Conservation (phyloP, 2,329 filamentous ascomycete species). For the Parascedosporium putredinis region DNA sequence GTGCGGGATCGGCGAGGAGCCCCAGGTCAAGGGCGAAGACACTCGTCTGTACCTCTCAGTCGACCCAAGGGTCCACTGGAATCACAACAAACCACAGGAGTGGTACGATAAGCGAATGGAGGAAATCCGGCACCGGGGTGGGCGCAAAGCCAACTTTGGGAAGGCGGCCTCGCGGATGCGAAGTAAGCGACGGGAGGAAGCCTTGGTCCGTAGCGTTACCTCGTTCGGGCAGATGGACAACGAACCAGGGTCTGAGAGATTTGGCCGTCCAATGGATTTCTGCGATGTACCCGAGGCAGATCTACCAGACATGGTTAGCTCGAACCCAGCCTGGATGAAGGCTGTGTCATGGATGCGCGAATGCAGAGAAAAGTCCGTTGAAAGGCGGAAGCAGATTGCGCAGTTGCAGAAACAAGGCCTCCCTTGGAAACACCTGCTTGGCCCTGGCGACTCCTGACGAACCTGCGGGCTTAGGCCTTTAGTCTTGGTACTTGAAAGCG, state of each 20-base stretch:
- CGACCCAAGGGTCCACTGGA: conserved; percentile 41
- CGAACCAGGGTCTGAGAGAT: conserved; percentile 15
- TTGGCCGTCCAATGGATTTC: conserved; percentile 23
- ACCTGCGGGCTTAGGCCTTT: not conserved
- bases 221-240: conserved; percentile 10
- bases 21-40: not conserved
- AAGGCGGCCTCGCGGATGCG: conserved; percentile 28
- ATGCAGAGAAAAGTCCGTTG: conserved; percentile 12
- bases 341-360: conserved; percentile 28
- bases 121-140: conserved; percentile 38
- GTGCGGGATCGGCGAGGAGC: not conserved
- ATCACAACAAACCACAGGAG: conserved; percentile 27
- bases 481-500: too few relatives aligned
- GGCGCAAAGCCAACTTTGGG: conserved; percentile 41
- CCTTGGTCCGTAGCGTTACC: conserved; percentile 9
- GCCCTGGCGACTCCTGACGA: too few relatives aligned
- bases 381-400: conserved; percentile 6
- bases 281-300: conserved; percentile 26
- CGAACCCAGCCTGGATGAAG: conserved; percentile 34
- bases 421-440: conserved; percentile 3
- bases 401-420: not conserved
- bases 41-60: conserved; percentile 14
- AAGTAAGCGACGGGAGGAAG: conserved; percentile 18
- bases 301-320: conserved; percentile 32
- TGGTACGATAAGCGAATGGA: conserved; percentile 37